Evolutionary conservation across 805 yeast genomes (phyloP).

Genomic region (Torulaspora franciscae): DNA sequence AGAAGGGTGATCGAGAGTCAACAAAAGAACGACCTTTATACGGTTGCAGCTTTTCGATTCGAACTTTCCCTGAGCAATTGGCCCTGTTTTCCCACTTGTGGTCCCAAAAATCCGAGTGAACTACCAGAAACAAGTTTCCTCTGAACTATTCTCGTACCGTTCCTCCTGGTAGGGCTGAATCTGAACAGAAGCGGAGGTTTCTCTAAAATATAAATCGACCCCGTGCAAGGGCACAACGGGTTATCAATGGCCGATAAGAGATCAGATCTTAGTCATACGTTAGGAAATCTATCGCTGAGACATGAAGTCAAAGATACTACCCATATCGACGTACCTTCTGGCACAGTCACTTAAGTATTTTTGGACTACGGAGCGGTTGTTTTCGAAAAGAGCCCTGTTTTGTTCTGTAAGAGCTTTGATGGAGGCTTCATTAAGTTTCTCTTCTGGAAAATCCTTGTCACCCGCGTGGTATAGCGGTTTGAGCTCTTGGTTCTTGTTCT

Average conservation of each 20-base stretch:
- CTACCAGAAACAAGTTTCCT: background rate
- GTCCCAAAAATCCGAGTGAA: background rate
- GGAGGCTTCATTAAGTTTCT: slow-evolving; percentile 43
- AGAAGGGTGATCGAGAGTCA: no score
- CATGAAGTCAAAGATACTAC: slow-evolving; percentile 67
- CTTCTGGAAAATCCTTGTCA: slow-evolving; percentile 35
- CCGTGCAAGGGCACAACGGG: slow-evolving; percentile 6
- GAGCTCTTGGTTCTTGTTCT: slow-evolving; percentile 54
- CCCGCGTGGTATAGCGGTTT: slow-evolving; percentile 48
- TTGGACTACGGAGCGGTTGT: slow-evolving; percentile 54
- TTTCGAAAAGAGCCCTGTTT: slow-evolving; percentile 57
- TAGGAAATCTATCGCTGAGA: background rate
- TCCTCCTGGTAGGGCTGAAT: background rate
- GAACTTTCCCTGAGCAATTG: background rate
- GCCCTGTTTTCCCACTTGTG: background rate
- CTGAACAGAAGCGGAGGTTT: background rate
- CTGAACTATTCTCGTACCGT: background rate
- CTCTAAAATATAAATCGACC: slow-evolving; percentile 1
- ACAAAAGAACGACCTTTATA: no score
- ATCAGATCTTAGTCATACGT: slow-evolving; percentile 2
- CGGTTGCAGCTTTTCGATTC: background rate
- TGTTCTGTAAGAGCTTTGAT: slow-evolving; percentile 74
- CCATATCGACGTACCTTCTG: slow-evolving; percentile 83
- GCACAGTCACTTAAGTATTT: slow-evolving; percentile 79
- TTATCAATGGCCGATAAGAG: background rate